Evolutionary conservation across 176 grass and related monocot species (phyloP), one percentile per base, ranked within the genome.

Genomic region (Oryza glumipatula): DNA sequence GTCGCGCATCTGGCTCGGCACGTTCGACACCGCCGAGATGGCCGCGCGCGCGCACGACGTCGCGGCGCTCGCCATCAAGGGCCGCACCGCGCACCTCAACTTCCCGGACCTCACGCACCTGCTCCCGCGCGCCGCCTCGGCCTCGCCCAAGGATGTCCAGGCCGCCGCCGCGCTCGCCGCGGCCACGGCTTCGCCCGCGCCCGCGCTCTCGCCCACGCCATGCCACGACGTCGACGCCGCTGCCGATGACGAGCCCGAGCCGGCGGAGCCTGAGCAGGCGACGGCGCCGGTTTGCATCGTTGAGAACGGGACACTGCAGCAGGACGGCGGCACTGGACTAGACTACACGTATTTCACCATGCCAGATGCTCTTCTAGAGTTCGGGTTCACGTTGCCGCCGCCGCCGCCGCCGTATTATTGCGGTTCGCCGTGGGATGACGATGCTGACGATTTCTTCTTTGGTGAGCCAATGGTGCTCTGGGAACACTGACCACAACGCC

Each of bases 1-100:
- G 87, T 97, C 94, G 0, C 92, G 94, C 69, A 97, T 97, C 71
- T 97, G 94, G 94, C 94, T 97, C 30, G 94, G 94, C 23, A 97
- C 92, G 1, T 97, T 97, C 74, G 87, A 90, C 76, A 83, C 80
- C 35, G 79, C 94, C 7, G 94, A 94, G 75, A 88, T 92, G 92
- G 94, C 94, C 5, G 94, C 92, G 23, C 94, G 92, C 26, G 94
- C 94, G 28, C 94, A 94, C 81, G 94, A 97, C 86, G 89, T 76
- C n/a, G 94, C 94, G 6, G 92, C 92, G 8, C 24, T 97, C 79
- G 88, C 94, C 66, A 88, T 97, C 82, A 97, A 97, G 72, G 94
- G 94, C 12, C 72, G 64, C 26, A 78, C 67, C 65, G 92, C 89
- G 17, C 89, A 92, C 67, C 89, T 97, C 77, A 97, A 97, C 76